A percentile compares a stretch with the other conserved stretches of the same genome.
Conservation (phyloP, 495 filamentous ascomycete species). For the Xylaria castorea region DNA sequence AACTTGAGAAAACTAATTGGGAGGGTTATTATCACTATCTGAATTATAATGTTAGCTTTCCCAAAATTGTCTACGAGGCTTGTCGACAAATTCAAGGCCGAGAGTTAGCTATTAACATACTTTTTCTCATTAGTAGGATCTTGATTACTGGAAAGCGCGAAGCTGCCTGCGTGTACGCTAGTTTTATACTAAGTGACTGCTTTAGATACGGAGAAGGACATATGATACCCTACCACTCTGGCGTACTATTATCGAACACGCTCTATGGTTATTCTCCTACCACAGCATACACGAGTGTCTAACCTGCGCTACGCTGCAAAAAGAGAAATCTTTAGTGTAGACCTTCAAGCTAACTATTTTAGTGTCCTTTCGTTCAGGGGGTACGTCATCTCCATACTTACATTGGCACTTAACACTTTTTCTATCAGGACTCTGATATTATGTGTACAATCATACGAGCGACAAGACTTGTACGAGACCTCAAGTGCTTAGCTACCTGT, state of each 20-base stretch:
- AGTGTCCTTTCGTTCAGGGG: slow-evolving; percentile 36
- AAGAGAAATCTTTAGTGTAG: slow-evolving; percentile 51
- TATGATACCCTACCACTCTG: slow-evolving; percentile 52
- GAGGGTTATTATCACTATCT: slow-evolving; percentile 60
- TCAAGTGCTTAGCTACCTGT: too few relatives aligned
- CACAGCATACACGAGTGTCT: slow-evolving; percentile 50
- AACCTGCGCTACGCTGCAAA: slow-evolving; percentile 63
- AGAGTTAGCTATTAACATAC: slow-evolving; percentile 63
- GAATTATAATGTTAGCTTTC: slow-evolving; percentile 59
- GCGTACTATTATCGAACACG: slow-evolving; percentile 66
- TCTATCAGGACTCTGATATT: too few relatives aligned
- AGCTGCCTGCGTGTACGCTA: not conserved
- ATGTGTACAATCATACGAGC: too few relatives aligned
- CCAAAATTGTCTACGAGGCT: slow-evolving; percentile 60
- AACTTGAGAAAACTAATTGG: slow-evolving; percentile 53
- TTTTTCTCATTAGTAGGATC: slow-evolving; percentile 58
- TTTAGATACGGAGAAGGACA: slow-evolving; percentile 60
- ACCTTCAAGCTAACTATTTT: slow-evolving; percentile 50
- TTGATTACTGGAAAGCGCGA: slow-evolving; percentile 37
- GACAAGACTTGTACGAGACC: too few relatives aligned
- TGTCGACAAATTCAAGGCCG: slow-evolving; percentile 58
- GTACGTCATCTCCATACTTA: slow-evolving; percentile 55
- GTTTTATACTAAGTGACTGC: not conserved
- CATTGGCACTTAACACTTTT: slow-evolving; percentile 53
- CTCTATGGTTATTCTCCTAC: slow-evolving; percentile 66